Percentiles rank a stretch among this genome's conserved stretches.
These are phyloP conservation scores for Mimosa bimucronata DNA, from an alignment of 306 rosid species.

Conservation along the genomic window DNA sequence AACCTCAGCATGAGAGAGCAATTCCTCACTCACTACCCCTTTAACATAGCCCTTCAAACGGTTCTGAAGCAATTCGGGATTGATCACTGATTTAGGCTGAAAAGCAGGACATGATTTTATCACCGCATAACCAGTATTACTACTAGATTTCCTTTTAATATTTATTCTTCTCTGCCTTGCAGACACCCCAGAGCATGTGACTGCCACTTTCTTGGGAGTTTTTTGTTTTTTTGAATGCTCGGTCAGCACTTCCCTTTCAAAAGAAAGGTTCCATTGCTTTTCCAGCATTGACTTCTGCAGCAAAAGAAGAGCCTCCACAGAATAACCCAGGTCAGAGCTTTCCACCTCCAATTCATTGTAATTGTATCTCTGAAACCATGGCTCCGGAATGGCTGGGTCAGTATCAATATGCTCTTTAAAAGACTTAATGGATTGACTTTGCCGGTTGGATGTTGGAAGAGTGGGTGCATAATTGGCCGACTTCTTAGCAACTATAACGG, in stretches of 20 bases:
- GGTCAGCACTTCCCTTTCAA: constrained; percentile 47
- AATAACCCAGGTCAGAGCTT: constrained; percentile 58
- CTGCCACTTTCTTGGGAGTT: constrained; percentile 47
- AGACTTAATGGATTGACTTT: constrained; percentile 65
- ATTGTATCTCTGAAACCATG: constrained; percentile 45
- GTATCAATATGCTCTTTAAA: constrained; percentile 64
- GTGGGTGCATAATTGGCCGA: constrained; percentile 57
- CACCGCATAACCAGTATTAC: constrained; percentile 37
- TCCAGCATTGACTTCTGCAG: constrained; percentile 94
- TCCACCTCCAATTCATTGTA: constrained; percentile 57
- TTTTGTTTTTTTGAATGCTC: constrained; percentile 39
- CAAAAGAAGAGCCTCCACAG: constrained; percentile 85
- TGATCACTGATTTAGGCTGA: constrained; percentile 50
- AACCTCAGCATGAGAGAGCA: constrained; percentile 91
- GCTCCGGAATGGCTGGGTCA: constrained; percentile 51
- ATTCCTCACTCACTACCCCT: constrained; percentile 68
- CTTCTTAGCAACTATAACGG: constrained; percentile 56
- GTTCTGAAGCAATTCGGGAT: constrained; percentile 60
- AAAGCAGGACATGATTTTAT: constrained; percentile 47
- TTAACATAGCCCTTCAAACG: constrained; percentile 76
- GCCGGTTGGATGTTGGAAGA: constrained; percentile 48
- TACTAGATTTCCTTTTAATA: constrained; percentile 49
- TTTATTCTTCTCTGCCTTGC: constrained; percentile 89
- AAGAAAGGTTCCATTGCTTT: constrained; percentile 92
- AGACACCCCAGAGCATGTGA: constrained; percentile 95